These are phyloP conservation scores for Sclerotinia borealis DNA, from an alignment of 2,329 filamentous ascomycete species.

Conservation along the genomic window DNA sequence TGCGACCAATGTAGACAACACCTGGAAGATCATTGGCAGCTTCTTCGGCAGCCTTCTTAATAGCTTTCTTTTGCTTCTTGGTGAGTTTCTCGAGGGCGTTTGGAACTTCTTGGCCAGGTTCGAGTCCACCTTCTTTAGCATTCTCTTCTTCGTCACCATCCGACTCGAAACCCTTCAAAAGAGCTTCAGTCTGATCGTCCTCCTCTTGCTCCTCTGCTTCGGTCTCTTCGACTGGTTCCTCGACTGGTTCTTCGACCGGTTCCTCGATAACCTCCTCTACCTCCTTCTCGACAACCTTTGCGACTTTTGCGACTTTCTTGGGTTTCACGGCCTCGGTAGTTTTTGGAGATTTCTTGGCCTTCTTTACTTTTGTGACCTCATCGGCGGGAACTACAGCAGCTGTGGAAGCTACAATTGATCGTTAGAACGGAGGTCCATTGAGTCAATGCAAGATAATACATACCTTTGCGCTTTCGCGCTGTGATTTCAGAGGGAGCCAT, in stretches of 20 bases:
- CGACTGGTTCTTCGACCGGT: not conserved
- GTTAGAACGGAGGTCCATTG: slow-evolving; percentile 5
- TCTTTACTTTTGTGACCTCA: slow-evolving; percentile 33
- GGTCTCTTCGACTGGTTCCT: slow-evolving; percentile 17
- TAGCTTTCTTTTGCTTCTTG: slow-evolving; percentile 45
- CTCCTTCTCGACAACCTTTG: slow-evolving; percentile 21
- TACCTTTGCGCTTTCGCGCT: slow-evolving; percentile 51
- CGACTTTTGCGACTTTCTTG: slow-evolving; percentile 29
- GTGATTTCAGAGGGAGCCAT: slow-evolving; percentile 36
- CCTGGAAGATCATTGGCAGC: slow-evolving; percentile 55
- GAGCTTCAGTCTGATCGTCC: slow-evolving; percentile 47
- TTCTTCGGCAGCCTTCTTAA: slow-evolving; percentile 38
- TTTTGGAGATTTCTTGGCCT: slow-evolving; percentile 34
- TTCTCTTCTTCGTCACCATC: slow-evolving; percentile 38
- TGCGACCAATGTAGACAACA: slow-evolving; percentile 82
- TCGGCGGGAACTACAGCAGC: slow-evolving; percentile 35
- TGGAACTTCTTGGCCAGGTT: slow-evolving; percentile 37
- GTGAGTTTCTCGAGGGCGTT: slow-evolving; percentile 26
- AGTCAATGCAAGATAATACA: not conserved
- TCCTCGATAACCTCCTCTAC: slow-evolving; percentile 17
- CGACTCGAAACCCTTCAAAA: slow-evolving; percentile 47
- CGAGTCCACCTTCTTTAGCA: slow-evolving; percentile 28
- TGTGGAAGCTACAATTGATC: slow-evolving; percentile 10
- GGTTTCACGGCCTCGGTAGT: not conserved
- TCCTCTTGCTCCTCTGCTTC: slow-evolving; percentile 32